phyloP scores from a whole-genome alignment of 2,329 filamentous ascomycete genomes.

The Byssoonygena ceratinophila region DNA sequence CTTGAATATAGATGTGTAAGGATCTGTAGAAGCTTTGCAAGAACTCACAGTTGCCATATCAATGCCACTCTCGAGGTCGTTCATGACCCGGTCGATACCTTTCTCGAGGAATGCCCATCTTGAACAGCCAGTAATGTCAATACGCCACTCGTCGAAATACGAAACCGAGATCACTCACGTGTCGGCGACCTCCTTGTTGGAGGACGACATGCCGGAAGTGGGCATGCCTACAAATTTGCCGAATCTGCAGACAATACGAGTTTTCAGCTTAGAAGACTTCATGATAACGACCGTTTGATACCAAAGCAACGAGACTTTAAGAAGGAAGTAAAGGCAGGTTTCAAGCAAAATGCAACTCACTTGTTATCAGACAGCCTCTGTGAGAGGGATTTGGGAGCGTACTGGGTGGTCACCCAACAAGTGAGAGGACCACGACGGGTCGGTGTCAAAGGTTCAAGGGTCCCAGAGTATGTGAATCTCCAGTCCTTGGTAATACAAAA shows the following conservation, averaged over 20 bases:
- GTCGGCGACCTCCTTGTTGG: slow-evolving; percentile 49
- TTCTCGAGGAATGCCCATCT: slow-evolving; percentile 85
- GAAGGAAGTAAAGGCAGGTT: background rate
- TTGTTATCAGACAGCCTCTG: background rate
- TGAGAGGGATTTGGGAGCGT: background rate
- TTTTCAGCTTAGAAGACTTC: background rate
- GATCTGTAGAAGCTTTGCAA: background rate
- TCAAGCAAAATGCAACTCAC: background rate
- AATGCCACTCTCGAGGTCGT: slow-evolving; percentile 78
- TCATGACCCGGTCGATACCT: slow-evolving; percentile 89
- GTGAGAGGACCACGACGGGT: background rate
- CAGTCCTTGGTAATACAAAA: background rate
- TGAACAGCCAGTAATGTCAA: slow-evolving; percentile 10
- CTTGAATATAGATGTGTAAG: slow-evolving; percentile 7
- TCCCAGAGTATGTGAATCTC: background rate
- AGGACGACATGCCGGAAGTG: slow-evolving; percentile 35
- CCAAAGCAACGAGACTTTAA: background rate
- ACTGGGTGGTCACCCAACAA: background rate
- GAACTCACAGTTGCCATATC: slow-evolving; percentile 70
- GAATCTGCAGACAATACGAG: background rate
- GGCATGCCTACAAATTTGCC: slow-evolving; percentile 24
- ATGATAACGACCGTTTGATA: background rate
- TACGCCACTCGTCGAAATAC: background rate
- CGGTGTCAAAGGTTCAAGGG: background rate
- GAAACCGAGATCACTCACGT: slow-evolving; percentile 42